Evolutionary conservation across 768 basidiomycete species (phyloP), one percentile per base, ranked within the genome.

Genomic region (Russula emetica): DNA sequence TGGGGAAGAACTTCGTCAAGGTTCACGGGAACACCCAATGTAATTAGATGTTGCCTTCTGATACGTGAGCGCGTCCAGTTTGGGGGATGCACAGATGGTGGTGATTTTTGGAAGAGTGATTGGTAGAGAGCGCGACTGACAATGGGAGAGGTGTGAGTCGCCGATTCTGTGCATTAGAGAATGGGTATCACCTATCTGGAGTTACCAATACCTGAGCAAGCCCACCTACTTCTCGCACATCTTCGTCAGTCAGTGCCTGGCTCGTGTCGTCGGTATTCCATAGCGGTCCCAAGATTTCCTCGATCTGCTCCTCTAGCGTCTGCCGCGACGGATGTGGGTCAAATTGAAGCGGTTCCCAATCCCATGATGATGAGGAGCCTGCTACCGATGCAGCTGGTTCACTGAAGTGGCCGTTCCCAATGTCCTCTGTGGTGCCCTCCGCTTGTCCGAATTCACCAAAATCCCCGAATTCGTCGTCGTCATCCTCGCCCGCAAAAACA

Each of bases 11-110:
- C 86, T 76, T 98, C 95, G 72, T 98, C 95, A 7, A 98, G 79
- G 71, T 98, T 98, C 58, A 98, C 91, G 4, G 95, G 95, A 52
- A 98, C 87, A 26, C 95, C 95, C 28, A 98, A 84, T 14, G 92
- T 77, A 64, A 96, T 96, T 54, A 98, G 79, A 70, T 97, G 92
- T 71, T 94, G 92, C 54, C 94, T 79, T 61, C 95, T 84, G 72
- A 93, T 94, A 50, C 90, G 84, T 61, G 94, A 96, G 53, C 93
- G 87, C 56, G 86, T 94, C 95, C 95, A 98, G 70, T 92, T 95
- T 58, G 93, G 86, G n/a, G 91, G 87, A 72, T 88, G 86, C 51
- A 83, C 87, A 11, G 86, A 83, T 38, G 90, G 87, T 2, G 88
- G 85, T 1, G 86, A 81, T 67, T 87, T 81, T 13, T 78, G 78